Evolutionary conservation across 768 basidiomycete genomes (phyloP), one percentile per base, ranked within the genome.

Genomic region (Leucocoprinus birnbaumii): DNA sequence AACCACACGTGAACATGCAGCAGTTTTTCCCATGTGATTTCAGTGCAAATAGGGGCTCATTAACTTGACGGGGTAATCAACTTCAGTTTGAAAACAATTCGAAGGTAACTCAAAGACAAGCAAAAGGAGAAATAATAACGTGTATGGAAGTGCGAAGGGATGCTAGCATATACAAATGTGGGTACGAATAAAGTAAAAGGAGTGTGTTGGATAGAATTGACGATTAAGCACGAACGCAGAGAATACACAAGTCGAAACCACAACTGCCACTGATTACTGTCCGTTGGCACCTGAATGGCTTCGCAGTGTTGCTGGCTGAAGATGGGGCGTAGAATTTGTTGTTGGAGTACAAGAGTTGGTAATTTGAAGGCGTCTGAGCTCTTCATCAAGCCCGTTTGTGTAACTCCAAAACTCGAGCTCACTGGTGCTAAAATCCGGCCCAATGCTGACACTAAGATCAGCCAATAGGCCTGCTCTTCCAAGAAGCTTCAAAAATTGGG

Each of bases 371-470:
- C n/a, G 43, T 19, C 40, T 47, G 43, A 53, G 22, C 25, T 45
- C 52, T n/a, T 61, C 61, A 18, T 38, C 57, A 45, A 65, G 53
- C 25, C 55, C 62, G 53, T 64, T 65, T 8, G 65, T 63, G 62
- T 88, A 89, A 59, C 87, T 89, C 83, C 85, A 89, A 60, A 89
- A 89, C 58, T 87, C 82, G 10, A 86, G 67, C 51, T 77, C 77
- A 22, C 63, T 67, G 14, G 64, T 64, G n/a, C 71, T 67, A 44
- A 68, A 67, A 13, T 67, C 59, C 18, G 61, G 61, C 7, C 68
- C 68, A 14, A 70, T 56, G 13, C 62, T 64, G 2, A 68, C 53
- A 48, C 73, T 68, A 38, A 77, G 53, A 42, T 72, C 73, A 1
- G 64, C 51, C 19, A 78, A 61, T 3, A 86, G 59, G 3, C 78